phyloP scores from a whole-genome alignment of 192 early-diverging fungal genomes.

The Podila horticola region DNA sequence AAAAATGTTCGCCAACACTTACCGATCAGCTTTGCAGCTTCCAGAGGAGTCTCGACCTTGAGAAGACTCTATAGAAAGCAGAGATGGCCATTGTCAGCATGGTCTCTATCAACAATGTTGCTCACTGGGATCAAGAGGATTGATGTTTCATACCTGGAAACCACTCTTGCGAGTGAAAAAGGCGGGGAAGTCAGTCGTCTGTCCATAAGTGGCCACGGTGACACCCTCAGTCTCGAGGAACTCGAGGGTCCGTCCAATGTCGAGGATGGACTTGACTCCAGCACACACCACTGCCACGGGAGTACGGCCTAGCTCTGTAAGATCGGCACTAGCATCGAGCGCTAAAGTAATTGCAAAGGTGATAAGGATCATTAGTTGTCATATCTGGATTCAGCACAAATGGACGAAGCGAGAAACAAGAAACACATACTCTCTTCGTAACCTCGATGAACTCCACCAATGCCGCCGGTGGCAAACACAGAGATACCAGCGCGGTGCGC shows the following conservation, averaged over 20 bases:
- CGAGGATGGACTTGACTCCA: conserved; percentile 96
- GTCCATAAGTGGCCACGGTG: conserved; percentile 82
- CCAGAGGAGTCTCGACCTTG: conserved; percentile 58
- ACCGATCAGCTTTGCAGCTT: conserved; percentile 68
- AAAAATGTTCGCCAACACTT: conserved; percentile 2
- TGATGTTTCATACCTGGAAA: conserved; percentile 56
- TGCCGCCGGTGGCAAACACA: conserved; percentile 97
- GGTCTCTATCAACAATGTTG: background rate
- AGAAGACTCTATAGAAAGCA: conserved; percentile 56
- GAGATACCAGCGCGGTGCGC: conserved; percentile 87
- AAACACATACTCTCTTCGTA: conserved; percentile 66
- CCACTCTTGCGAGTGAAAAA: conserved; percentile 89
- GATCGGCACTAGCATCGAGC: conserved; percentile 92
- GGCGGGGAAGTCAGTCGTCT: conserved; percentile 80
- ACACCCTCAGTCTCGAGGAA: conserved; percentile 95
- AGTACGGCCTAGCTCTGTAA: conserved; percentile 90
- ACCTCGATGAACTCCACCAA: conserved; percentile 95
- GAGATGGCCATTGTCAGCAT: background rate
- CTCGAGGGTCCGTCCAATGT: conserved; percentile 92
- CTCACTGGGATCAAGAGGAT: conserved; percentile 1
- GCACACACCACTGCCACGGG: conserved; percentile 97
- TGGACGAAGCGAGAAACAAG: background rate
- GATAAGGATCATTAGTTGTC: background rate
- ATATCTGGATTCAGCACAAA: background rate
- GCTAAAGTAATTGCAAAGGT: conserved; percentile 41